These are phyloP conservation scores for Sporisorium scitamineum DNA, from an alignment of 1,284 basidiomycete species.

Conservation along the genomic window DNA sequence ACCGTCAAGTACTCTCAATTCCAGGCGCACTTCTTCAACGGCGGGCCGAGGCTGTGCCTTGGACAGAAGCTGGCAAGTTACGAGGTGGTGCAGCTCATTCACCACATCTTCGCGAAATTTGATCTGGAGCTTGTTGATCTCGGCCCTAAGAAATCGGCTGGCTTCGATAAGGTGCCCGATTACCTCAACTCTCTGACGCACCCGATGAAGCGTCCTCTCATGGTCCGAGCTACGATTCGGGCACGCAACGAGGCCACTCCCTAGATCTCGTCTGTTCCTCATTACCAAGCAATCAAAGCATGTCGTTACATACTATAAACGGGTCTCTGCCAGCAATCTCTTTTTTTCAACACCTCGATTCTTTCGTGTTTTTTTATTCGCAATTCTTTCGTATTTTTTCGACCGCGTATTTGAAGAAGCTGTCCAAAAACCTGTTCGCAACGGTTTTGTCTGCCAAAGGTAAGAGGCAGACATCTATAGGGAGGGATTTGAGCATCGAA, in stretches of 20 bases:
- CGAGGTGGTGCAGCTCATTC: slow-evolving; percentile 20
- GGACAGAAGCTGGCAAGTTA: slow-evolving; percentile 27
- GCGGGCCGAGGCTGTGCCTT: slow-evolving; percentile 31
- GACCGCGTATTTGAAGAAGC: too few species aligned
- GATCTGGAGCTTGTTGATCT: slow-evolving; percentile 26
- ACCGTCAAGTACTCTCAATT: slow-evolving; percentile 10
- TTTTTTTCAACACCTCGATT: too few species aligned
- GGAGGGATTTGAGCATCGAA: too few species aligned
- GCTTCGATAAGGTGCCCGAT: slow-evolving; percentile 14
- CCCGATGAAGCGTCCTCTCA: slow-evolving; percentile 28
- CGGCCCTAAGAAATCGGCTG: neutral
- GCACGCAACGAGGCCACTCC: neutral
- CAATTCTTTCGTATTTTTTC: too few species aligned
- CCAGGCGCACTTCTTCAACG: slow-evolving; percentile 32
- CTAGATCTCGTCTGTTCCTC: neutral
- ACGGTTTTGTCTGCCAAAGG: too few species aligned
- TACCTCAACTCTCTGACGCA: slow-evolving; percentile 28
- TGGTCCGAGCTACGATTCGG: slow-evolving; percentile 8
- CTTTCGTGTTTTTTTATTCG: too few species aligned
- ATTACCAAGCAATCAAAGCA: too few species aligned
- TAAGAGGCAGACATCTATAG: too few species aligned
- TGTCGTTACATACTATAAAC: too few species aligned
- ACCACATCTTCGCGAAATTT: slow-evolving; percentile 22
- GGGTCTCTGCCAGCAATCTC: too few species aligned
- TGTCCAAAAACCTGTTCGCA: too few species aligned